These are phyloP conservation scores for Cytospora piceae DNA, from an alignment of 2,329 filamentous ascomycete species.

Conservation along the genomic window DNA sequence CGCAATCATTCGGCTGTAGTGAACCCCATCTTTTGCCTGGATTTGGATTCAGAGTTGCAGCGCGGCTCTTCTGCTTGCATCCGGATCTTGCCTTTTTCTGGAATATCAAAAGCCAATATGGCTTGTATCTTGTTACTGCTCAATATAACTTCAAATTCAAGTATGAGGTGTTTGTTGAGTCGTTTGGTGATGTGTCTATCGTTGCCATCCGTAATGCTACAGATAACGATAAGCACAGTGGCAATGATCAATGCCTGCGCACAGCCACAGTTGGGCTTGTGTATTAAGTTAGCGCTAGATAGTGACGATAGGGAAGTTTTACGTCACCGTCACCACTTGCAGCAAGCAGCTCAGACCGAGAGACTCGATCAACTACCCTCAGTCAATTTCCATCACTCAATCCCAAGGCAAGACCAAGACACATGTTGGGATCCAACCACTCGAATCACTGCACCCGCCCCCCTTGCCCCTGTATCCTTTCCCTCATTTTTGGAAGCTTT, in stretches of 20 bases:
- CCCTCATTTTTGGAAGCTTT: too few relatives aligned
- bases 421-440: neutral
- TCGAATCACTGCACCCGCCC: neutral
- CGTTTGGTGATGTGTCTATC: neutral
- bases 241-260: too few relatives aligned
- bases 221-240: neutral
- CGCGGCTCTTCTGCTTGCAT: conserved; percentile 14
- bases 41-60: conserved; percentile 14
- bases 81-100: conserved; percentile 1
- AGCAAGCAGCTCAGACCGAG: neutral
- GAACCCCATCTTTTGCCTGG: neutral
- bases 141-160: neutral
- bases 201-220: neutral
- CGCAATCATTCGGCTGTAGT: conserved; percentile 8
- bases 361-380: neutral
- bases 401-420: neutral
- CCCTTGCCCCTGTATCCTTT: neutral
- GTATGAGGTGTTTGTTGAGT: neutral
- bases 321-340: conserved; percentile 1
- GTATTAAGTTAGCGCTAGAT: neutral
- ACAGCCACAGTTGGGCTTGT: neutral
- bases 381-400: neutral
- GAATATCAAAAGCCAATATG: neutral
- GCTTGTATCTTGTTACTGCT: neutral
- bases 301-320: neutral